A percentile compares a stretch with the other conserved stretches of the same genome.
Conservation (phyloP, 2,329 filamentous ascomycete species). For the Pseudogymnoascus sp. region DNA sequence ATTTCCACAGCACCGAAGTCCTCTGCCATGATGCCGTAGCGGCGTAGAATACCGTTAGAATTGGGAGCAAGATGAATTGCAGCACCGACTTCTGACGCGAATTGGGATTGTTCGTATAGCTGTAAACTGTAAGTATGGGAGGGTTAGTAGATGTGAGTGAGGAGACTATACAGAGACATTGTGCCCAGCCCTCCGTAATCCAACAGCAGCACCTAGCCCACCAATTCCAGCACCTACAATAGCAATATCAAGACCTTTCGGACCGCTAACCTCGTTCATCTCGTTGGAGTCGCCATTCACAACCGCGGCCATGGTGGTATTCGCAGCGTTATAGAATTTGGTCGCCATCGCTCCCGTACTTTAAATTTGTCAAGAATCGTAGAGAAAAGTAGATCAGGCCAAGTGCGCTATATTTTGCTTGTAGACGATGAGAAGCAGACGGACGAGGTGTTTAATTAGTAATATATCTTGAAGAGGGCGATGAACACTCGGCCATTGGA, state of each 20-base stretch:
- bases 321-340: background rate
- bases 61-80: slow-evolving; percentile 59
- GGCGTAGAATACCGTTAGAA: slow-evolving; percentile 46
- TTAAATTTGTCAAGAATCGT: background rate
- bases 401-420: background rate
- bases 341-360: background rate
- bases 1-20: slow-evolving; percentile 30
- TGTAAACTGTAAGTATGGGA: slow-evolving; percentile 20
- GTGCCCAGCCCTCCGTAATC: slow-evolving; percentile 21
- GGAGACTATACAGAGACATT: slow-evolving; percentile 15
- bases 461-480: background rate
- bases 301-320: background rate
- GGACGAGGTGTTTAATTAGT: background rate
- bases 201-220: slow-evolving; percentile 45
- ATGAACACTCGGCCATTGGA: background rate
- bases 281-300: slow-evolving; percentile 2
- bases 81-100: slow-evolving; percentile 50
- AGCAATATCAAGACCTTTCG: background rate
- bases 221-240: slow-evolving; percentile 39
- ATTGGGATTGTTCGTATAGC: slow-evolving; percentile 49
- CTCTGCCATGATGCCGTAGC: slow-evolving; percentile 36
- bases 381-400: background rate
- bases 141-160: background rate
- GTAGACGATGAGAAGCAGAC: background rate
- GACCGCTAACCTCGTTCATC: background rate